Evolutionary conservation across 2,329 filamentous ascomycete genomes (phyloP), one percentile per base, ranked within the genome.

Genomic region (Dendrostoma leiphaemia): DNA sequence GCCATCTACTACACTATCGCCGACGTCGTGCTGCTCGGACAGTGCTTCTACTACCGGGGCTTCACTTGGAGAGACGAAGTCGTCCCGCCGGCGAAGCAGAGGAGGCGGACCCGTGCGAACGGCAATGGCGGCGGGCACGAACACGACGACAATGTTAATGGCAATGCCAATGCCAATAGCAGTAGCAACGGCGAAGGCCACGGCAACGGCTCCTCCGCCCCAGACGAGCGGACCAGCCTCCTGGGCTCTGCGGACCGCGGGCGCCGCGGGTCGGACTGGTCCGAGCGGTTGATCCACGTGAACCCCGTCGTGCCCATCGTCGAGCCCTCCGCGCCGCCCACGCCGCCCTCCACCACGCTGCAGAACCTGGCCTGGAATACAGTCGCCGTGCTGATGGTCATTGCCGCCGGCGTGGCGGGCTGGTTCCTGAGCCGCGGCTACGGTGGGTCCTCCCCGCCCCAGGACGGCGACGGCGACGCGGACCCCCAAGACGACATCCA

Each of bases 41-140:
- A 99, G 72, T 96, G 90, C 71, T 96, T 97, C 75, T 97, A 96
- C 75, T 99, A 99, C 71, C 85, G 90, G 49, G 92, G 92, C 3
- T 94, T 96, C 62, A 85, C 83, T 2, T 82, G 80, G 76, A 75
- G 71, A 49, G 83, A 86, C 59, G 74, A 83, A 53, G 71, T 80
- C 13, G 65, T 71, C 7, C 67, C 76, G 9, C 31, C 69, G 70
- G 8, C 62, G 68, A 65, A 71, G 37, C 79, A 78, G 65, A 62
- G 75, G 23, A 59, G 49, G 15, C 58, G 37, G 26, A 34, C 40
- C 19, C 29, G 38, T 6, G 24, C 26, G 3, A 28, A 41, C 23
- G 47, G 21, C 21, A 48, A 46, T 5, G 46, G 21, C 21, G 44
- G 41, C 6, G 46, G 45, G 13, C 40, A 5, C 34, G 56, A 32